These are phyloP conservation scores for Phlebopus sp. DNA, from an alignment of 1,284 basidiomycete genomes.

Conservation along the genomic window DNA sequence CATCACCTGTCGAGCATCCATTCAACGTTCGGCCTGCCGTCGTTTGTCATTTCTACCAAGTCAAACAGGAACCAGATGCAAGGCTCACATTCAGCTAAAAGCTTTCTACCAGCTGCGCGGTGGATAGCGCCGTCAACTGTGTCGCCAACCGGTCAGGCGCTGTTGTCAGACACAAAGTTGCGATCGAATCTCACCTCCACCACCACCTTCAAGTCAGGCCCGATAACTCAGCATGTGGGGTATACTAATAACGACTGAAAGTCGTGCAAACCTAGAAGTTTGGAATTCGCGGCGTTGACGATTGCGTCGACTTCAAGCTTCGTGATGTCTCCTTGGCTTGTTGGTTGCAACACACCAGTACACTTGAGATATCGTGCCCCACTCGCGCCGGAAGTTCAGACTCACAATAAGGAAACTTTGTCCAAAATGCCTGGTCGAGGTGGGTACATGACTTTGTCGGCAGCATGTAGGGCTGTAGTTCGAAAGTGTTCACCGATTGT, in stretches of 20 bases:
- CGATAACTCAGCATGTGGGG: neutral
- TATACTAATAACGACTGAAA: slow-evolving; percentile 2
- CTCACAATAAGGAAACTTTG: slow-evolving; percentile 62
- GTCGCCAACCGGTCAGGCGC: slow-evolving; percentile 4
- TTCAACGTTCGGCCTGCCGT: slow-evolving; percentile 57
- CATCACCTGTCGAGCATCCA: slow-evolving; percentile 80
- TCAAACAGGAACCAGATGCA: neutral
- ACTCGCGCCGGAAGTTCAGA: slow-evolving; percentile 12
- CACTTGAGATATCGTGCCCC: neutral
- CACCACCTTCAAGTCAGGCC: slow-evolving; percentile 48
- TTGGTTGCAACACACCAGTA: no score
- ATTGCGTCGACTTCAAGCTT: slow-evolving; percentile 71
- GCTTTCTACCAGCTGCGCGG: slow-evolving; percentile 70
- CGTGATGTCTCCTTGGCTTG: slow-evolving; percentile 79
- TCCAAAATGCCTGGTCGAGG: slow-evolving; percentile 40
- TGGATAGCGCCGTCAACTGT: slow-evolving; percentile 88
- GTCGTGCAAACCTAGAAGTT: slow-evolving; percentile 55
- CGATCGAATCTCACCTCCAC: slow-evolving; percentile 53
- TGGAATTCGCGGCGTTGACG: slow-evolving; percentile 85
- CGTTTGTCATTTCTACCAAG: slow-evolving; percentile 7
- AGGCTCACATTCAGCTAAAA: slow-evolving; percentile 35
- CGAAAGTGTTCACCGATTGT: slow-evolving; percentile 53
- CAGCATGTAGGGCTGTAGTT: slow-evolving; percentile 31
- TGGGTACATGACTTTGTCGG: slow-evolving; percentile 36
- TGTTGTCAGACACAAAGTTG: neutral